Base-by-base conservation (phyloP, 495 filamentous ascomycete species). In the Aspergillus asperescens region DNA sequence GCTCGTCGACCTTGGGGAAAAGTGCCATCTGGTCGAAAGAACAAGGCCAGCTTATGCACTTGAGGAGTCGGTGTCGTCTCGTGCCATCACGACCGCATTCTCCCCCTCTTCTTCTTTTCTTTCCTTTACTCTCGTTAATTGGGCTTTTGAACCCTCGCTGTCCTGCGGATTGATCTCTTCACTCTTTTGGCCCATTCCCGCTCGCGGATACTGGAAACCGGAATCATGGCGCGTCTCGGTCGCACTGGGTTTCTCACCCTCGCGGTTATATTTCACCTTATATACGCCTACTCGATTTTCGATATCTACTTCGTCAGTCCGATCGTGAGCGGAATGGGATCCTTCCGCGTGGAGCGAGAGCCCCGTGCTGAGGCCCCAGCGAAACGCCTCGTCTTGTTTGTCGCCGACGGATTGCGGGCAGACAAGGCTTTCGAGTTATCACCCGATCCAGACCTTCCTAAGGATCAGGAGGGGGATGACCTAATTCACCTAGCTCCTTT, bases 221-320 rank as follows among this genome's bases (percentile, higher is more conserved):
- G 55, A 55, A 65, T 61, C 66, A 94, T 94, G 89, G 85, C 86
- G 63, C 82, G 86, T 61, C 77, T 91, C 62, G 81, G 84, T 62
- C 90, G 91, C 63, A 82, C 86, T 60, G 88, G 86, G 63, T 99
- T 99, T 70, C 75, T 97, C 64, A 85, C 83, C 67, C 84, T 96
- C 63, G 94, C 94, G 61, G 77, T 97, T 63, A 72, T 93, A 40
- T 99, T 99, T 65, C 94, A 99, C 71, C 65, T 96, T 22, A 82
- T 95, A 54, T 99, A 99, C 72, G 86, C 93, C 54, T 90, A 83
- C 61, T 96, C 92, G 28, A 99, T 99, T 57, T 99, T 99, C 69
- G 94, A 97, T 66, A 95, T 97, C 56, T 99, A 99, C 72, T 99
- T 99, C 66, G 89, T 96, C 57, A 96, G 90, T 63, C 94, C 94